phyloP scores from a whole-genome alignment of 164 flowering plant genomes.

The Buxus sempervirens region DNA sequence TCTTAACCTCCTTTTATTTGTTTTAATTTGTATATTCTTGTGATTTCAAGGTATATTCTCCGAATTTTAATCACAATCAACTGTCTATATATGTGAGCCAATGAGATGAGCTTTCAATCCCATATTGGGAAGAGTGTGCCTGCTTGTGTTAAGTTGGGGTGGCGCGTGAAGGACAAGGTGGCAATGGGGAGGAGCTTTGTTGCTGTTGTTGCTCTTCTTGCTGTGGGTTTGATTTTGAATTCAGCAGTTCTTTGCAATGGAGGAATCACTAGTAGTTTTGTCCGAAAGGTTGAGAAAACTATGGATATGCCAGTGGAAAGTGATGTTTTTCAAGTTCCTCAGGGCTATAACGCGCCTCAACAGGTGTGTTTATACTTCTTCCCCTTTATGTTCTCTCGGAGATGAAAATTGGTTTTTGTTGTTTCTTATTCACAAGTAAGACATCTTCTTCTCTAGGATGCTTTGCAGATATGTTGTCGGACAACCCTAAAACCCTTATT shows the following conservation, averaged over 20 bases:
- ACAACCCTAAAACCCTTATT: background rate
- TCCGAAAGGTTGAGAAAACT: conserved; percentile 16
- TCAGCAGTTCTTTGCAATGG: conserved; percentile 19
- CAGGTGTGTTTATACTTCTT: conserved; percentile 14
- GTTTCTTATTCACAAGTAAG: too few species aligned
- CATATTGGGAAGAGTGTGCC: background rate
- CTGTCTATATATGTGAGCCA: background rate
- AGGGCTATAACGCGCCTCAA: conserved; percentile 27
- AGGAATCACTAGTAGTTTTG: conserved; percentile 20
- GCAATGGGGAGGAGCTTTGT: background rate
- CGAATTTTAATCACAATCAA: too few species aligned
- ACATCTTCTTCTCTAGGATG: too few species aligned
- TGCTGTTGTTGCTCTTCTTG: background rate
- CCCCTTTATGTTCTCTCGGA: background rate
- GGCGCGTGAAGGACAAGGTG: background rate
- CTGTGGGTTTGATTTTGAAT: background rate
- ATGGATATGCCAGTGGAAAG: conserved; percentile 26
- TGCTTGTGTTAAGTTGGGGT: background rate
- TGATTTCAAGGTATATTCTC: too few species aligned
- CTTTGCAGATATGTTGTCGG: background rate
- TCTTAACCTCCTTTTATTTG: background rate
- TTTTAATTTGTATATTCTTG: too few species aligned
- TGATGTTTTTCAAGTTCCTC: conserved; percentile 24
- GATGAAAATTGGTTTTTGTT: too few species aligned
- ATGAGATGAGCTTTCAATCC: background rate